A percentile compares a stretch with the other conserved stretches of the same genome.
Evolutionary conservation across 768 basidiomycete species (phyloP).

Genomic region (Podaxis carcinomalis): DNA sequence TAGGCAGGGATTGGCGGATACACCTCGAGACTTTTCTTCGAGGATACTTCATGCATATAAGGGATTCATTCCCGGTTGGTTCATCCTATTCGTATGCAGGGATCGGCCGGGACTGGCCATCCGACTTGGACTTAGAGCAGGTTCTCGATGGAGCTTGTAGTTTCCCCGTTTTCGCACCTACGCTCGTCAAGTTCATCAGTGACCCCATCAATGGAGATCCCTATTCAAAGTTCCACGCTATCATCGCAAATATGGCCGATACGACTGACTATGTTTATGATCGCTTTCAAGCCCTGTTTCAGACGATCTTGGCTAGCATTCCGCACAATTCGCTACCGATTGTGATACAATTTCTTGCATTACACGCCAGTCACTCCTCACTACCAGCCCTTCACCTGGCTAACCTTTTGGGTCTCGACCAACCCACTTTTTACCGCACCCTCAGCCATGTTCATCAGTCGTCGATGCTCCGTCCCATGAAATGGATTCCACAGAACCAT

Average conservation of each 20-base stretch:
- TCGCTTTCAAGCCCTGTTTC: not conserved
- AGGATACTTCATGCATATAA: too few species aligned
- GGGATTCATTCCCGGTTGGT: too few species aligned
- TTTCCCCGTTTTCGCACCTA: conserved; percentile 15
- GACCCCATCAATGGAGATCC: conserved; percentile 8
- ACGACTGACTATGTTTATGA: not conserved
- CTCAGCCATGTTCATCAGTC: not conserved
- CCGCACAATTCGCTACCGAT: not conserved
- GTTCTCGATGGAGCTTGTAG: not conserved
- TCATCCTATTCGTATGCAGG: too few species aligned
- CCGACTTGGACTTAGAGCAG: too few species aligned
- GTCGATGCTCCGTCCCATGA: not conserved
- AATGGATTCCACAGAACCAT: not conserved
- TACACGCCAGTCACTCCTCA: not conserved
- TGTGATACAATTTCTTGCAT: not conserved
- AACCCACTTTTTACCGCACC: not conserved
- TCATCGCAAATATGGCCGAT: not conserved
- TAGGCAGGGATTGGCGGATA: too few species aligned
- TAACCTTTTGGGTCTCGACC: not conserved
- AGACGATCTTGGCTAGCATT: not conserved
- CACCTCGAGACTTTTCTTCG: too few species aligned
- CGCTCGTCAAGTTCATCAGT: conserved; percentile 11
- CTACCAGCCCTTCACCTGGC: not conserved
- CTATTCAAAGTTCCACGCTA: not conserved
- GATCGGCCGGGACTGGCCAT: too few species aligned